Base-by-base conservation (phyloP, 1,284 basidiomycete genomes). In the Vanrija pseudolonga region DNA sequence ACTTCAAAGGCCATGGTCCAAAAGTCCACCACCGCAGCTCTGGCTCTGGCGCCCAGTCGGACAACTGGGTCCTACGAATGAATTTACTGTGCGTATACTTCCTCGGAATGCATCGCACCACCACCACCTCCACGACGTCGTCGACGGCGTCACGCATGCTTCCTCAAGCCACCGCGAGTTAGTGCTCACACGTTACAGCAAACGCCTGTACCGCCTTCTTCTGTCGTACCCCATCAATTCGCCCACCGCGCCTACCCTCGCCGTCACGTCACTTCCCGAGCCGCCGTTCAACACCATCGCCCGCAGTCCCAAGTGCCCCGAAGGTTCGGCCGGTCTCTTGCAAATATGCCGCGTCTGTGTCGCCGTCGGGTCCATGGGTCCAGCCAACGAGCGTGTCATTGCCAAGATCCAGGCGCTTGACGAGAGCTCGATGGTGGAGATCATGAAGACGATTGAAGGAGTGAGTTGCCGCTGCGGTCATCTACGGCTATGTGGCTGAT, bases 401-500 rank as follows among this genome's bases (percentile, higher is more conserved):
- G 58, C 48, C 17, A 69, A 67, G 59, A 76, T 76, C 17, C 71
- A 73, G 53, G 59, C 63, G 18, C 55, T 76, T 15, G 69, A 66
- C 45, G 70, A 74, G 57, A 60, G 45, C 11, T 53, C 67, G 44
- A 74, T 74, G 69, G 67, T 68, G 39, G 65, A 69, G 53, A 57
- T 76, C 51, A 76, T 76, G 74, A 66, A 66, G 53, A 67, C 67
- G 20, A 73, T 76, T 22, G 71, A 74, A 46, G 67, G 66, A 40
- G 71, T 75, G 47, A 59, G 67, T 62, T 4, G 17, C 19, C 7
- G 17, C 43, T 8, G 19, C 11, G 23, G 24, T 19, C 24, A 18
- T 18, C n/a, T 18, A 18, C 39, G 23, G 28, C 19, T 15, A n/a
- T n/a, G 18, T 44, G 6, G 26, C 41, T 50, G 41, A 43, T 43